These are phyloP conservation scores for Fonsecaea nubica DNA, from an alignment of 2,329 filamentous ascomycete genomes.

Conservation along the genomic window DNA sequence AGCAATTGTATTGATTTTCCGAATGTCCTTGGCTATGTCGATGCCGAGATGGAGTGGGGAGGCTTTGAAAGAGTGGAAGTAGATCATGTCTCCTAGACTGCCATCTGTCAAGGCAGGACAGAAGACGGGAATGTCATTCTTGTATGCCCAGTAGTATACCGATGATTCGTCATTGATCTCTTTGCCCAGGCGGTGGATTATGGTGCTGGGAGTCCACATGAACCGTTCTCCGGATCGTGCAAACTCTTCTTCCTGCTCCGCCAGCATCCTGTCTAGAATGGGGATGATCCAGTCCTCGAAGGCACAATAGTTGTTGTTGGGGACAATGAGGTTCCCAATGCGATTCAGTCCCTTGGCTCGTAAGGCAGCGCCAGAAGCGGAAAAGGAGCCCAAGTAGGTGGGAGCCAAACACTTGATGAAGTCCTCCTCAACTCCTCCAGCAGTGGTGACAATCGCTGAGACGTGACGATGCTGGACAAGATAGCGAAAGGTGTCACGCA, in stretches of 20 bases:
- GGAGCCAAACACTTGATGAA: slow-evolving; percentile 97
- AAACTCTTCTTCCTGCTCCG: slow-evolving; percentile 85
- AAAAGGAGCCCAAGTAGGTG: slow-evolving; percentile 91
- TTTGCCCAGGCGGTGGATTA: slow-evolving; percentile 86
- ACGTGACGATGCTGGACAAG: slow-evolving; percentile 92
- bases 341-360: slow-evolving; percentile 88
- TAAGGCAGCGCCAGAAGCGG: slow-evolving; percentile 74
- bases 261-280: slow-evolving; percentile 91
- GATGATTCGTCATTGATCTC: slow-evolving; percentile 93
- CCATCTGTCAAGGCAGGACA: slow-evolving; percentile 96
- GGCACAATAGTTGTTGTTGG: slow-evolving; percentile 95
- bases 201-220: slow-evolving; percentile 90
- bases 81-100: slow-evolving; percentile 95
- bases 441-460: slow-evolving; percentile 91
- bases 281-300: slow-evolving; percentile 98
- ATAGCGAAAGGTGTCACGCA: slow-evolving; percentile 89
- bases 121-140: slow-evolving; percentile 96
- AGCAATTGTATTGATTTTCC: slow-evolving; percentile 88
- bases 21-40: slow-evolving; percentile 93
- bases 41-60: slow-evolving; percentile 81
- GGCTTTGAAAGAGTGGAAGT: slow-evolving; percentile 94
- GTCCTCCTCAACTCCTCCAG: slow-evolving; percentile 94
- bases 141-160: slow-evolving; percentile 97
- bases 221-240: slow-evolving; percentile 70
- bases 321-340: slow-evolving; percentile 93